These are phyloP conservation scores for Clavulina sp. DNA, from an alignment of 768 basidiomycete genomes.

Conservation along the genomic window DNA sequence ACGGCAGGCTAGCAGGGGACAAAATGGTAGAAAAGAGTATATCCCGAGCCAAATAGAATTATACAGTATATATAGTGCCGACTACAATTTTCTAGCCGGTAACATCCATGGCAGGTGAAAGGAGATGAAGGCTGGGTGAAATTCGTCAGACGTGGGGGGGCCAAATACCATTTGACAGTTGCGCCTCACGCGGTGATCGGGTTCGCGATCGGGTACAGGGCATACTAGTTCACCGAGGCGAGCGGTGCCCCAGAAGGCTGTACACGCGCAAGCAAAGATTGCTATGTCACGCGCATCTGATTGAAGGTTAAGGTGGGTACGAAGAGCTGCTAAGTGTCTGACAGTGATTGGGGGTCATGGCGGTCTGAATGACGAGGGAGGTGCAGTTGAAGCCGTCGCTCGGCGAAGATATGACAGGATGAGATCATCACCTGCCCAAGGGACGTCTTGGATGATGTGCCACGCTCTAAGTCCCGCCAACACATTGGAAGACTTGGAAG, in stretches of 20 bases:
- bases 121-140: too few relatives aligned
- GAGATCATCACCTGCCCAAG: not conserved
- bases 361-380: not conserved
- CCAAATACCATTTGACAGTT: too few relatives aligned
- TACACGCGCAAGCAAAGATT: not conserved
- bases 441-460: not conserved
- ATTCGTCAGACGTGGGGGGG: too few relatives aligned
- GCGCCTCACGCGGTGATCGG: not conserved
- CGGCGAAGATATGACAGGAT: not conserved
- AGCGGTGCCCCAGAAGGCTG: not conserved
- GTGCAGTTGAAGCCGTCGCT: not conserved
- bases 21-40: too few relatives aligned
- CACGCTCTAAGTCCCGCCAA: not conserved
- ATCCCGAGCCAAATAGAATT: too few relatives aligned
- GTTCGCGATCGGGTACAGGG: not conserved
- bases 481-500: not conserved
- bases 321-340: not conserved
- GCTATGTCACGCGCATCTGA: not conserved
- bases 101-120: too few relatives aligned
- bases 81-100: too few relatives aligned
- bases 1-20: too few relatives aligned
- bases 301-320: not conserved
- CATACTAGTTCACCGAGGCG: not conserved
- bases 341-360: not conserved
- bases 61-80: too few relatives aligned